phyloP scores from a whole-genome alignment of 2,329 filamentous ascomycete species.

The Thielaviopsis ethacetica region DNA sequence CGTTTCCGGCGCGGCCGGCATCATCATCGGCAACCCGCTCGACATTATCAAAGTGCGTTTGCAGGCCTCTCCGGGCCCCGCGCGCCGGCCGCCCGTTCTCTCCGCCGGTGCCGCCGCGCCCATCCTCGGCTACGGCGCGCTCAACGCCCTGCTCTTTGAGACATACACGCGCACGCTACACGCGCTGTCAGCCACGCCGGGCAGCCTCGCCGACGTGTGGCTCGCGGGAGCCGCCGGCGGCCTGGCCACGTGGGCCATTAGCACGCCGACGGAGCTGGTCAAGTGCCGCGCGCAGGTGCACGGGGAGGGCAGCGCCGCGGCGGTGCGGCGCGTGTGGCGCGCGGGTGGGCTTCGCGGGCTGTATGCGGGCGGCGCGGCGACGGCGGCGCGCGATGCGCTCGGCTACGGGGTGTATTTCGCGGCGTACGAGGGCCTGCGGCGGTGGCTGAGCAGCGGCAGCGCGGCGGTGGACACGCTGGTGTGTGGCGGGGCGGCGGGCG shows the following conservation, averaged over 20 bases:
- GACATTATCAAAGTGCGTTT: slow-evolving; percentile 49
- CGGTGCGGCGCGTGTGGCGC: slow-evolving; percentile 44
- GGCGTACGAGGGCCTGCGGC: slow-evolving; percentile 67
- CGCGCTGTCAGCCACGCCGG: slow-evolving; percentile 30
- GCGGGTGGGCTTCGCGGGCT: slow-evolving; percentile 48
- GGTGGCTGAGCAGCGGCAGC: slow-evolving; percentile 21
- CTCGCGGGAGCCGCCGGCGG: slow-evolving; percentile 67
- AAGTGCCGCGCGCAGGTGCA: slow-evolving; percentile 73
- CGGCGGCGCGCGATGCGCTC: slow-evolving; percentile 66
- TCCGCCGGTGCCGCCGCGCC: slow-evolving; percentile 63
- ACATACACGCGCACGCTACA: slow-evolving; percentile 74
- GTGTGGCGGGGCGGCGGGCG: slow-evolving; percentile 73
- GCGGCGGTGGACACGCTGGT: slow-evolving; percentile 51
- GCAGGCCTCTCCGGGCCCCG: slow-evolving; percentile 37
- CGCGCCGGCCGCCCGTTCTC: slow-evolving; percentile 17
- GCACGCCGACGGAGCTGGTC: slow-evolving; percentile 75
- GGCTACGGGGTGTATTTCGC: slow-evolving; percentile 98
- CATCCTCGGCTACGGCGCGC: slow-evolving; percentile 73
- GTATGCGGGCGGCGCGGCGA: slow-evolving; percentile 69
- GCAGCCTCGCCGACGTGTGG: slow-evolving; percentile 46
- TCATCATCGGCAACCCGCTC: slow-evolving; percentile 77
- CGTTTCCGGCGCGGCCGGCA: slow-evolving; percentile 68
- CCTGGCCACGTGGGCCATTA: slow-evolving; percentile 70
- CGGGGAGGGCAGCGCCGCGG: slow-evolving; percentile 40
- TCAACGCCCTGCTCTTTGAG: slow-evolving; percentile 81